A percentile compares a stretch with the other conserved stretches of the same genome.
Evolutionary conservation across 257 asterid species (phyloP).

Genomic region (Nicotiana tomentosiformis): DNA sequence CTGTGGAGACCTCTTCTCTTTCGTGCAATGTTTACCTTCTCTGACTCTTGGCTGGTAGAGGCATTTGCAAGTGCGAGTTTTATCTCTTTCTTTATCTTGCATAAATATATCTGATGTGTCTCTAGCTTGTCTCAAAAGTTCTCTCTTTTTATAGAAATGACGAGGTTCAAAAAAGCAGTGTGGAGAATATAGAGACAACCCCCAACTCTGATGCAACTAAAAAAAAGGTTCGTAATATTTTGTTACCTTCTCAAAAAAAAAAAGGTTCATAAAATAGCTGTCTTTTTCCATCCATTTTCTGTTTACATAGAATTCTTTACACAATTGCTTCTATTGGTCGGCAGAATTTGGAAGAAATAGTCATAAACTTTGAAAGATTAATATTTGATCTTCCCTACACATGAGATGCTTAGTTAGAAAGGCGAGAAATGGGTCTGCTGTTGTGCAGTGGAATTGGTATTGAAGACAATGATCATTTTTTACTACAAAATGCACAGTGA

Average conservation of each 20-base stretch:
- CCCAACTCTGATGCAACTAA: slow-evolving; percentile 28
- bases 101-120: not conserved
- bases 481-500: not conserved
- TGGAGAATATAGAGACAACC: slow-evolving; percentile 30
- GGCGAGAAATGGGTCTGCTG: not conserved
- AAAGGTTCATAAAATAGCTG: slow-evolving; percentile 26
- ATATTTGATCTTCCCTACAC: not conserved
- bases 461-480: not conserved
- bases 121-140: slow-evolving; percentile 7
- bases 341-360: not conserved
- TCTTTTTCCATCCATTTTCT: not conserved
- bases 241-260: slow-evolving; percentile 18
- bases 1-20: not conserved
- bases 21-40: not conserved
- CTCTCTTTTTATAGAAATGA: slow-evolving; percentile 34
- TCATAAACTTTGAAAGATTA: not conserved
- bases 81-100: not conserved
- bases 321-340: not conserved
- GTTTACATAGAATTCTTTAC: not conserved
- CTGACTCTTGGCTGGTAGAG: not conserved
- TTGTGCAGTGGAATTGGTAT: not conserved
- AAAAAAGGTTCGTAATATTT: slow-evolving; percentile 35
- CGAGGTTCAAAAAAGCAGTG: slow-evolving; percentile 34
- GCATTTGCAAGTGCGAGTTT: slow-evolving; percentile 5
- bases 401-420: not conserved